Base-by-base conservation (phyloP, 768 basidiomycete species). In the Mrakia gelida region DNA sequence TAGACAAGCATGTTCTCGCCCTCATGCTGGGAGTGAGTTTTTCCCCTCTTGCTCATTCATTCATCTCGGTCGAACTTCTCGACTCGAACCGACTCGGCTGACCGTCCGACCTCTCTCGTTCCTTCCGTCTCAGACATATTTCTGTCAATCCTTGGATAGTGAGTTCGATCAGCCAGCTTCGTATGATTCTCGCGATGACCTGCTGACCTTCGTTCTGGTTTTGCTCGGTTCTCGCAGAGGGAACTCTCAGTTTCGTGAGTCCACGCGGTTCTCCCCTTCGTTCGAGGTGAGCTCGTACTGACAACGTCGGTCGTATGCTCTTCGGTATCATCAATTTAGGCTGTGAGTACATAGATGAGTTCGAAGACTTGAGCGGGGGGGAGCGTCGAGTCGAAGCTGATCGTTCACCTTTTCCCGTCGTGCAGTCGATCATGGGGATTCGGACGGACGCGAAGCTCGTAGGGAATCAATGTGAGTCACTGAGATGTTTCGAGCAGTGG, bases 1-100 rank as follows among this genome's bases (percentile, higher is more conserved):
- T 88, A 26, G 85, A 88, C 81, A 87, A 86, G 77, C 86, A 87
- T 45, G 86, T 88, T 30, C 81, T 87, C 38, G 86, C 87, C 62
- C 85, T 87, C 45, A 88, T 88, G 87, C 85, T 88, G 15, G 79
- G 68, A 70, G 67, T 70, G 41, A 70, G 67, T 70, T 8, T 43
- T 13, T 6, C 23, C 5, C 34, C 11, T n/a, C 63, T 65, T 6
- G 5, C 2, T 65, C 63, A 13, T 34, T n/a, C 13, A 4, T 38
- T 32, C 28, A 9, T 67, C 32, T 67, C 65, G 30, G 65, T 30
- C 13, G 32, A 52, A 52, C 49, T 52, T 13, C 2, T 7, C 45
- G 45, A 45, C 45, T 13, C 18, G 18, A 52, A 52, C 49, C 49
- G 49, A 52, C 49, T 15, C 49, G 49, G 49, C 49, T 52, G 49